Evolutionary conservation across 2,329 filamentous ascomycete genomes (phyloP).

Genomic region (Scytalidium sp.): DNA sequence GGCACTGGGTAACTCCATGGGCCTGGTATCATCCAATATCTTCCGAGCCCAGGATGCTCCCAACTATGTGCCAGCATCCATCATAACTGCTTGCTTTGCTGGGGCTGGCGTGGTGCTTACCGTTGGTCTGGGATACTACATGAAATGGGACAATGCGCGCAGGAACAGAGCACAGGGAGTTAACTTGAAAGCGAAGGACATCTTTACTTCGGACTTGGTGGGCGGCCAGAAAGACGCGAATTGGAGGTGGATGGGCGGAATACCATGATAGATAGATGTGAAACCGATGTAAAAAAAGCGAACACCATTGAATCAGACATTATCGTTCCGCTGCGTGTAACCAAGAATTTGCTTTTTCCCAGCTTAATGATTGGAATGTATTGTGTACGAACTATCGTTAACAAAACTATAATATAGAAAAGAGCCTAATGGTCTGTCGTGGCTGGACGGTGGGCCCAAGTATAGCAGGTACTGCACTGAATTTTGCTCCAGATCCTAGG

Average conservation of each 20-base stretch:
- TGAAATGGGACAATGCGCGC: conserved; percentile 3
- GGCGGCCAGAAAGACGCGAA: conserved; percentile 6
- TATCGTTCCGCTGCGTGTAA: too few relatives aligned
- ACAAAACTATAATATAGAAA: too few relatives aligned
- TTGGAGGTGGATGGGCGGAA: conserved; percentile 16
- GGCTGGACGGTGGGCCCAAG: too few relatives aligned
- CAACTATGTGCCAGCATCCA: conserved; percentile 63
- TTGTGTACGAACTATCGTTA: too few relatives aligned
- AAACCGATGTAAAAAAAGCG: too few relatives aligned
- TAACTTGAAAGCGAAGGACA: conserved; percentile 2
- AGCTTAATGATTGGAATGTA: too few relatives aligned
- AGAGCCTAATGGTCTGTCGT: too few relatives aligned
- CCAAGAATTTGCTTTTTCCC: too few relatives aligned
- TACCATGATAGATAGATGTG: conserved; percentile 1
- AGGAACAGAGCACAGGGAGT: neutral
- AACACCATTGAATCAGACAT: too few relatives aligned
- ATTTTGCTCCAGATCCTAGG: too few relatives aligned
- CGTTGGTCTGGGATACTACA: conserved; percentile 21
- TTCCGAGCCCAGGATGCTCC: conserved; percentile 62
- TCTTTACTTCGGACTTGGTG: neutral
- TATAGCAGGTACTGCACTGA: too few relatives aligned
- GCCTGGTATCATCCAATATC: conserved; percentile 65
- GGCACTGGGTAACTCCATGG: conserved; percentile 75
- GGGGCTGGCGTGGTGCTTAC: conserved; percentile 55
- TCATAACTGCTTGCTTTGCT: conserved; percentile 63